Evolutionary conservation across 441 rosid genomes (phyloP), one percentile per base, ranked within the genome.

Genomic region (Lepidium campestre): DNA sequence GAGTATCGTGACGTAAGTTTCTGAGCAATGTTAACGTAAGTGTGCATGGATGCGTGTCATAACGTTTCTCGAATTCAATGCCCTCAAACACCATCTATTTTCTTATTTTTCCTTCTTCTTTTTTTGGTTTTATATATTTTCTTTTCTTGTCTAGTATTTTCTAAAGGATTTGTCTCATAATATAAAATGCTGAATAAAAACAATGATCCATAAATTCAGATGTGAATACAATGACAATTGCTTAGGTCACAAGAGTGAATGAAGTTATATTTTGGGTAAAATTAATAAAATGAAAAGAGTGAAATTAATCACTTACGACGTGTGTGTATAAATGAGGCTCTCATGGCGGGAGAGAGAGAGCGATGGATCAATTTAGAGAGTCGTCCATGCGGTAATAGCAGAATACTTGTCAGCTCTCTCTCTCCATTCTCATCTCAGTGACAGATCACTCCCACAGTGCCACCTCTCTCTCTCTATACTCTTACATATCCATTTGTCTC

Each of bases 11-110:
- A 80, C 86, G 88, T 71, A 70, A 73, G 78, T 57, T 39, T 57
- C 72, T 27, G 72, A 63, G 25, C 50, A 60, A 52, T 66, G 63
- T 59, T 73, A 40, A 65, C 77, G 75, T 62, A 79, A 72, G 82
- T 79, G 72, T 81, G 85, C 81, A 52, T 74, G 84, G 79, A 83
- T 77, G 78, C 82, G 82, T 83, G 88, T 76, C 77, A 73, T 54
- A 66, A 50, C 67, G 82, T 71, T 74, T 62, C 70, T 78, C 60
- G 70, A 77, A 72, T 68, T 81, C 45, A 77, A 77, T 79, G 82
- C 76, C 57, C 22, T n/a, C n/a, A n/a, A n/a, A n/a, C n/a, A n/a
- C n/a, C n/a, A n/a, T n/a, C n/a, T n/a, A n/a, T n/a, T n/a, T n/a
- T n/a, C n/a, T n/a, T n/a, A n/a, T n/a, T n/a, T n/a, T n/a, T n/a